Evolutionary conservation across 768 basidiomycete genomes (phyloP), one percentile per base, ranked within the genome.

Genomic region (Gloeostereum incarnatum): DNA sequence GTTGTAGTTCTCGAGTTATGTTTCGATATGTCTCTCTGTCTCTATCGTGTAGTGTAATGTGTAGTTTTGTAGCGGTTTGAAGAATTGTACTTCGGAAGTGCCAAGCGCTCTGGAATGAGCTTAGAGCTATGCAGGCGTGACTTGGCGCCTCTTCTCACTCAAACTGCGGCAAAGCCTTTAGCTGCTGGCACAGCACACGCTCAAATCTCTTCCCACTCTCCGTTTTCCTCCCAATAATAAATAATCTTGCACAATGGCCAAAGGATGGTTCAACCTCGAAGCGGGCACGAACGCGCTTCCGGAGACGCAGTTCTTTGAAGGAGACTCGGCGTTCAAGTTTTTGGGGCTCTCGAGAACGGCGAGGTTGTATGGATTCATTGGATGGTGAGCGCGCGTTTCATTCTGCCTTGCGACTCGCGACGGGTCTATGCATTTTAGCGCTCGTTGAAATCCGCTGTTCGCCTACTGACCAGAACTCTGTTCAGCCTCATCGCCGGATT

Each of bases 211-310:
- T n/a, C n/a, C n/a, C n/a, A n/a, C n/a, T n/a, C n/a, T n/a, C n/a
- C n/a, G n/a, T n/a, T n/a, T n/a, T n/a, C n/a, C n/a, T n/a, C n/a
- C n/a, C n/a, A n/a, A n/a, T n/a, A n/a, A n/a, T n/a, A n/a, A n/a
- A n/a, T n/a, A n/a, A n/a, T n/a, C n/a, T 8, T 10, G 13, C 19
- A 7, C 14, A 34, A 75, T 74, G 65, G 62, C 73, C 35, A 69
- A 66, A 48, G 84, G 80, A 63, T 91, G 87, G 87, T 73, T 89
- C 56, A 90, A 91, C 53, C 76, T 91, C 51, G 86, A 89, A 49
- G 51, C 80, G 3, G 81, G 73, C 11, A 65, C 63, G 7, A 65
- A 63, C 38, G 57, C 68, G 35, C 70, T 87, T 25, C 81, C 87
- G 5, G 86, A 90, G 51, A 80, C 73, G 26, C 78, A 82, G 45